These are phyloP conservation scores for Magnolia kwangsiensis DNA, from an alignment of 164 flowering plant genomes.

Conservation along the genomic window DNA sequence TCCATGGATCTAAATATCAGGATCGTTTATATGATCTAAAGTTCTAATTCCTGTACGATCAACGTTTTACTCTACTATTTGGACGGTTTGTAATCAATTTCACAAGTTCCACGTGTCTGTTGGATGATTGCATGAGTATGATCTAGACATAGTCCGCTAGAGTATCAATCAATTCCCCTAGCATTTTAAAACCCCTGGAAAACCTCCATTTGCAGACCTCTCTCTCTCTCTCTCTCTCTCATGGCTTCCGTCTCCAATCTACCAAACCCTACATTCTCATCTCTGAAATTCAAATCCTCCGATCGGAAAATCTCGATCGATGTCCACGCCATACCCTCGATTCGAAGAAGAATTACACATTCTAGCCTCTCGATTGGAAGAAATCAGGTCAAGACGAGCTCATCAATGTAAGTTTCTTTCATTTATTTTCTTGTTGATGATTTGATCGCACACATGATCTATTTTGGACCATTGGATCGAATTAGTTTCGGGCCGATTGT, in stretches of 20 bases:
- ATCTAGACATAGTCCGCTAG: too few species aligned
- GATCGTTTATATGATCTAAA: too few species aligned
- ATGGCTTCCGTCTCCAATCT: constrained; percentile 59
- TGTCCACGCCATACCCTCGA: not conserved
- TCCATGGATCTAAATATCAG: too few species aligned
- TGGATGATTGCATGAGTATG: too few species aligned
- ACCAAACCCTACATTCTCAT: constrained; percentile 24
- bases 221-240: constrained; percentile 12
- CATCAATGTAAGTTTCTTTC: constrained; percentile 35
- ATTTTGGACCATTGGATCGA: not conserved
- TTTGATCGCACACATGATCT: not conserved
- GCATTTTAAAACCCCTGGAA: too few species aligned
- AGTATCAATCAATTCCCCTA: too few species aligned
- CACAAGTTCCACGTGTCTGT: too few species aligned
- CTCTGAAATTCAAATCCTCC: constrained; percentile 9
- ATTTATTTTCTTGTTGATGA: not conserved
- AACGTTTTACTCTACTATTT: too few species aligned
- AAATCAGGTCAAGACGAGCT: constrained; percentile 13
- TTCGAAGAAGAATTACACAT: constrained; percentile 19
- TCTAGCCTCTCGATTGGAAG: constrained; percentile 28
- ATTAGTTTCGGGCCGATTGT: not conserved
- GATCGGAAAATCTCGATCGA: constrained; percentile 7
- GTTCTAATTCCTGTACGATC: too few species aligned
- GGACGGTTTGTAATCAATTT: too few species aligned
- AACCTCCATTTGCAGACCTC: not conserved